Evolutionary conservation across 257 asterid genomes (phyloP).

Genomic region (Nicotiana undulata): DNA sequence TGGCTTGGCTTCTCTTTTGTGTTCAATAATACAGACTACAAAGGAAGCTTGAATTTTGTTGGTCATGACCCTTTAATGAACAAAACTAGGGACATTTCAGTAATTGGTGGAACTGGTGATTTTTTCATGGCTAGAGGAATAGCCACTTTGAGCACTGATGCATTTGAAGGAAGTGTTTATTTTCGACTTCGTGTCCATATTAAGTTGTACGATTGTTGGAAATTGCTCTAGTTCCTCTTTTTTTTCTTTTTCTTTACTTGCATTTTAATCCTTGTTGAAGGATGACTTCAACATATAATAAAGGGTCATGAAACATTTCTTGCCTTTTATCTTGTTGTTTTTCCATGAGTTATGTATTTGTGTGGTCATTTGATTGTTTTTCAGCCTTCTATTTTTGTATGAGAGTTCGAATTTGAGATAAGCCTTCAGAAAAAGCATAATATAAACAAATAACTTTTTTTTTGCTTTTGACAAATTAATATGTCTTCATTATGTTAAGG

Average conservation of each 20-base stretch:
- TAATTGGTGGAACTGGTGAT: conserved; percentile 44
- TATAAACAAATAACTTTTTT: no score
- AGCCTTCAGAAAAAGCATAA: no score
- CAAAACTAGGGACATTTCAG: conserved; percentile 39
- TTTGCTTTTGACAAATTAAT: no score
- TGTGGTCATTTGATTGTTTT: no score
- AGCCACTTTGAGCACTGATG: conserved; percentile 36
- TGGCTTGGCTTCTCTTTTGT: conserved; percentile 41
- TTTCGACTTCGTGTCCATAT: conserved; percentile 33
- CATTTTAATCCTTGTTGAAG: not conserved
- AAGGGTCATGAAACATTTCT: not conserved
- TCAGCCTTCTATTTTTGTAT: no score
- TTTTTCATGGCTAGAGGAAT: conserved; percentile 38
- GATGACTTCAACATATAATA: no score
- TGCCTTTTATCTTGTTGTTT: no score
- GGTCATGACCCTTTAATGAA: conserved; percentile 40
- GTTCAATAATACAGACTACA: conserved; percentile 26
- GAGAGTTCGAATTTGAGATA: no score
- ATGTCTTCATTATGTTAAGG: no score
- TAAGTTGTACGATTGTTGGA: conserved; percentile 42
- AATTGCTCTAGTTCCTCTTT: not conserved
- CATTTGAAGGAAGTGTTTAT: conserved; percentile 36
- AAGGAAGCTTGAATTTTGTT: conserved; percentile 34
- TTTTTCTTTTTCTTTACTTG: not conserved
- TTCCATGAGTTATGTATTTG: no score